phyloP scores from a whole-genome alignment of 805 yeast species.

The Candida sithepensis region DNA sequence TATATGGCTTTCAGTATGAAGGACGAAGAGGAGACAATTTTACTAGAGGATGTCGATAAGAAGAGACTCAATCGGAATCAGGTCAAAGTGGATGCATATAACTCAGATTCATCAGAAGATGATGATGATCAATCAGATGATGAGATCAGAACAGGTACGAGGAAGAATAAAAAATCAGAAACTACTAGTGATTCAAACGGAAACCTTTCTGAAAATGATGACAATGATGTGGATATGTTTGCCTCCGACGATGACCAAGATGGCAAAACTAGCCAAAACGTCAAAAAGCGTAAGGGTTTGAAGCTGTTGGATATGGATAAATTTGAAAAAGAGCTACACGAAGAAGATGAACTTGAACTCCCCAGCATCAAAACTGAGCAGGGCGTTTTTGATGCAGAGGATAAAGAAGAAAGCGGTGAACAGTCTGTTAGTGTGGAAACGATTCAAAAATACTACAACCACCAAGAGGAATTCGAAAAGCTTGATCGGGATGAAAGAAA shows the following conservation, averaged over 20 bases:
- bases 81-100: conserved; percentile 15
- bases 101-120: conserved; percentile 22
- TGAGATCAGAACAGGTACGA: conserved; percentile 1
- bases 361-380: conserved; percentile 5
- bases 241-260: conserved; percentile 27
- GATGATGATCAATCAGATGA: conserved; percentile 15
- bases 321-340: conserved; percentile 31
- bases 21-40: conserved; percentile 10
- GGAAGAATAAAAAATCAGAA: conserved; percentile 3
- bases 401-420: conserved; percentile 3
- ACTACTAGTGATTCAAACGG: conserved; percentile 4
- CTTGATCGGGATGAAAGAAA: conserved; percentile 6
- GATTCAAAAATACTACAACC: conserved; percentile 25
- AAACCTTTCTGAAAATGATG: conserved; percentile 21
- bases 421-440: conserved; percentile 3
- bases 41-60: conserved; percentile 19
- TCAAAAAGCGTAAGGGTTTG: conserved; percentile 9
- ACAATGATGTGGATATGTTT: conserved; percentile 41
- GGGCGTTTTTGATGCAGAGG: conserved; percentile 6
- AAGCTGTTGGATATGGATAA: conserved; percentile 33
- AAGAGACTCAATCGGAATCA: conserved; percentile 6
- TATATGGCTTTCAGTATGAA: background rate
- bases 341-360: conserved; percentile 8
- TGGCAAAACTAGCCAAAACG: conserved; percentile 7
- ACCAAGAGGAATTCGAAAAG: conserved; percentile 24